Percentiles rank a stretch among this genome's conserved stretches.
phyloP scores from a whole-genome alignment of 768 basidiomycete genomes.

The Infundibulicybe gibba region DNA sequence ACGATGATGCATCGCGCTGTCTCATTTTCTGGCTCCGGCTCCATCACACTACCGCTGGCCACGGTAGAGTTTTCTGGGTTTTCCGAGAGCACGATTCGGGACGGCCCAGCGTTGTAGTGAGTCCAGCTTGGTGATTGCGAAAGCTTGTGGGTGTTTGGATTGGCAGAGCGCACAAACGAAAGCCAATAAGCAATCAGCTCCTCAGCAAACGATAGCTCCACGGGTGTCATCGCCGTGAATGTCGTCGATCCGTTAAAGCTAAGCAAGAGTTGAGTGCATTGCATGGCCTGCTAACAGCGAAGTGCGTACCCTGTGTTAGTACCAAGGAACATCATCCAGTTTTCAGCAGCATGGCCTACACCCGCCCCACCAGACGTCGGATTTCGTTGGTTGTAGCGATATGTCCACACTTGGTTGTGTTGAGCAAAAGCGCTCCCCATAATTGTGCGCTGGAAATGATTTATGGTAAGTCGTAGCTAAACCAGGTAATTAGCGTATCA shows the following conservation, averaged over 20 bases:
- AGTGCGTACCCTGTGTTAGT: conserved; percentile 45
- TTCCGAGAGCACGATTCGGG: conserved; percentile 45
- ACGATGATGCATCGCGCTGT: conserved; percentile 27
- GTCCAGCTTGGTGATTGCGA: conserved; percentile 48
- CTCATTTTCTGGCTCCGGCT: conserved; percentile 33
- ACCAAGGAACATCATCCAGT: conserved; percentile 63
- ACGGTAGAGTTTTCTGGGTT: conserved; percentile 20
- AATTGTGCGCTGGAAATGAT: conserved; percentile 29
- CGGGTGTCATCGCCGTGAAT: conserved; percentile 39
- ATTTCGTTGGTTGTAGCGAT: conserved; percentile 53
- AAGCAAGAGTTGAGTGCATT: neutral
- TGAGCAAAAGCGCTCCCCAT: conserved; percentile 35
- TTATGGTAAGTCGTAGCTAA: neutral
- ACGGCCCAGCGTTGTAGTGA: conserved; percentile 21
- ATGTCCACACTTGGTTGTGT: conserved; percentile 37
- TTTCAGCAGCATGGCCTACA: conserved; percentile 50
- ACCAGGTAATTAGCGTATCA: conserved; percentile 13
- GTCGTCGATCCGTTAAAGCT: conserved; percentile 47
- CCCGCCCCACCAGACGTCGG: conserved; percentile 28
- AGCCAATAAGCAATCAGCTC: conserved; percentile 67
- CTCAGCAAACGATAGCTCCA: conserved; percentile 46
- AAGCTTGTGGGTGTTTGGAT: conserved; percentile 56
- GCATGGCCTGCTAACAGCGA: conserved; percentile 1
- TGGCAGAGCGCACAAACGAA: conserved; percentile 54
- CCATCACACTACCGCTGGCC: conserved; percentile 37